phyloP scores from a whole-genome alignment of 2,329 filamentous ascomycete species.

The Aspergillus sergii region DNA sequence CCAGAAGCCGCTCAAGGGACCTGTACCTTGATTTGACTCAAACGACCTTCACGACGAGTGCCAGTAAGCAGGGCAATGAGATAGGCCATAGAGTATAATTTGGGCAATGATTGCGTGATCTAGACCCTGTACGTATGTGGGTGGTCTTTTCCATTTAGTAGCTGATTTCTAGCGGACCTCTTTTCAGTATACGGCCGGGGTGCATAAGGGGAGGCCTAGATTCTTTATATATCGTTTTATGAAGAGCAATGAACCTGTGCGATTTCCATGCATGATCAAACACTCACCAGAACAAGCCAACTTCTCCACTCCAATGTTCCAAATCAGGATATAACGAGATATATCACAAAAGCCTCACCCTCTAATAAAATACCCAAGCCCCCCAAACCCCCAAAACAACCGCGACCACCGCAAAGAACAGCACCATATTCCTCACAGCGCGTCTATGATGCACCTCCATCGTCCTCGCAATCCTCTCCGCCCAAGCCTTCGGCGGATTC shows the following conservation, averaged over 20 bases:
- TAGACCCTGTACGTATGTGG: background rate
- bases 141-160: background rate
- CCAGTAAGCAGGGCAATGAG: background rate
- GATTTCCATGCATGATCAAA: background rate
- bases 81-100: background rate
- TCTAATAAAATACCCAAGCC: background rate
- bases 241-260: background rate
- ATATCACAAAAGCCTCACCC: background rate
- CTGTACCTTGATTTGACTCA: background rate
- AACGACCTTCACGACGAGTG: background rate
- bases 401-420: slow-evolving; percentile 8
- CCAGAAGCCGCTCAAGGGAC: slow-evolving; percentile 16
- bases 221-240: background rate
- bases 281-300: background rate
- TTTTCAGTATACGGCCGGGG: background rate
- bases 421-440: slow-evolving; percentile 20
- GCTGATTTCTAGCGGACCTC: background rate
- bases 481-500: slow-evolving; percentile 20
- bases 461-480: slow-evolving; percentile 19
- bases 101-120: background rate
- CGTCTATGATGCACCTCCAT: slow-evolving; percentile 17
- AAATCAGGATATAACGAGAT: too few species aligned
- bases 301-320: background rate
- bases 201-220: background rate
- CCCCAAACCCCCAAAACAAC: background rate